Conservation (phyloP, 305 asterid genomes). For the Salvia sclarea region DNA sequence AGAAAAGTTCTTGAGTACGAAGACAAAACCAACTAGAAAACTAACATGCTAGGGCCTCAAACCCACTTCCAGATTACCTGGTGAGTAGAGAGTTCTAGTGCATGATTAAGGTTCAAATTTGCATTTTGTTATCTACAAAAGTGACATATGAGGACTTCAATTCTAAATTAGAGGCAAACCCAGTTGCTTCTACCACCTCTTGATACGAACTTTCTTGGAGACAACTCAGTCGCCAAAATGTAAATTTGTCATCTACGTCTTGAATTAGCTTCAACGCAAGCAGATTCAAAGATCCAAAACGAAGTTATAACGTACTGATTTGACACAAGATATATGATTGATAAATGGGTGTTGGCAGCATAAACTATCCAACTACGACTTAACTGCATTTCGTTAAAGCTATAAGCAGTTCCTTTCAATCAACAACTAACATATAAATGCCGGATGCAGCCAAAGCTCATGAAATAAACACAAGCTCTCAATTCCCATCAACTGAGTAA, state of each 20-base stretch:
- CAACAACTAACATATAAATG: too few relatives aligned
- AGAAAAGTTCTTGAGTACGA: background rate
- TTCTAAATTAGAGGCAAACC: background rate
- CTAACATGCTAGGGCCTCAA: background rate
- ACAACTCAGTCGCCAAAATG: background rate
- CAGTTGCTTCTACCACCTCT: conserved; percentile 3
- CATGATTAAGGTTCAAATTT: background rate
- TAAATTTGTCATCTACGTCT: background rate
- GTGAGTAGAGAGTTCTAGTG: background rate
- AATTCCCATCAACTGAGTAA: background rate
- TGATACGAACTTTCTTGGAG: background rate
- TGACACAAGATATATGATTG: background rate
- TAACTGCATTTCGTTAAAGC: background rate
- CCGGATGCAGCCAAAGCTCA: background rate
- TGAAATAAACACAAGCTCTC: background rate
- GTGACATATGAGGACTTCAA: background rate
- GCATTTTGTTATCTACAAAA: background rate
- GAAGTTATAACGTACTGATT: background rate
- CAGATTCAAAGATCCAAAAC: background rate
- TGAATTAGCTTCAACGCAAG: background rate
- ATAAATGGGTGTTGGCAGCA: background rate
- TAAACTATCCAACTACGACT: background rate
- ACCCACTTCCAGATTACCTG: conserved; percentile 10
- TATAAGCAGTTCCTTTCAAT: too few relatives aligned
- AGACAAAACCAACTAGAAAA: background rate